Evolutionary conservation across 345 rosid species (phyloP).

Genomic region (Eucalyptus sp.): DNA sequence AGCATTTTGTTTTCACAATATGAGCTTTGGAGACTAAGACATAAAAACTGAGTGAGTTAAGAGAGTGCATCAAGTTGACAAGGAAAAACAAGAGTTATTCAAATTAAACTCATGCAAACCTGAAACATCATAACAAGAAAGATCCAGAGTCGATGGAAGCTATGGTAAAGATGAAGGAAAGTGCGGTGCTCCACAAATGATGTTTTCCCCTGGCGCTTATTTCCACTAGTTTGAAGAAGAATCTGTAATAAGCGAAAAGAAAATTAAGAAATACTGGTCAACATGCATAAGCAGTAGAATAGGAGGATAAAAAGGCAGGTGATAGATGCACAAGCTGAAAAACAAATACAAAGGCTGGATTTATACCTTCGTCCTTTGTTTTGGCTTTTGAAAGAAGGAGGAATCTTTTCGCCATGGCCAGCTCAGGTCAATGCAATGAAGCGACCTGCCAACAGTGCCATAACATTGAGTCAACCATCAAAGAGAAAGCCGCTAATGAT

Average conservation of each 20-base stretch:
- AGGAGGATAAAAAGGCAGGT: not conserved
- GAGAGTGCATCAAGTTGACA: not conserved
- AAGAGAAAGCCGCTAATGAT: not conserved
- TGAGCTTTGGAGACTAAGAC: not conserved
- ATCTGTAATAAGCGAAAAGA: constrained; percentile 19
- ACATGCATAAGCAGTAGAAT: not conserved
- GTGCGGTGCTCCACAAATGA: constrained; percentile 97
- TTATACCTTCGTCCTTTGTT: constrained; percentile 56
- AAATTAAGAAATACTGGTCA: not conserved
- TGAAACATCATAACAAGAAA: constrained; percentile 97
- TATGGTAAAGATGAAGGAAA: constrained; percentile 90
- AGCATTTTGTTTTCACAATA: not conserved
- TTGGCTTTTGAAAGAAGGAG: constrained; percentile 69
- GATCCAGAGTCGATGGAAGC: constrained; percentile 97
- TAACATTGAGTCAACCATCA: not conserved
- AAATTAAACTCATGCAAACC: constrained; percentile 18
- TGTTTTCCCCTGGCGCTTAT: constrained; percentile 72
- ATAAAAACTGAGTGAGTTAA: not conserved
- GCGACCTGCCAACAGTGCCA: constrained; percentile 42
- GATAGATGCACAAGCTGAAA: not conserved
- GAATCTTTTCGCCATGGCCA: constrained; percentile 84
- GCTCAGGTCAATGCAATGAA: constrained; percentile 77
- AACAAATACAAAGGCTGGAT: not conserved
- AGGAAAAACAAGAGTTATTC: not conserved
- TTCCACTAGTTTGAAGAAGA: constrained; percentile 52